Conservation (phyloP, 1,284 basidiomycete genomes). For the Cryptococcus maquisensis region DNA sequence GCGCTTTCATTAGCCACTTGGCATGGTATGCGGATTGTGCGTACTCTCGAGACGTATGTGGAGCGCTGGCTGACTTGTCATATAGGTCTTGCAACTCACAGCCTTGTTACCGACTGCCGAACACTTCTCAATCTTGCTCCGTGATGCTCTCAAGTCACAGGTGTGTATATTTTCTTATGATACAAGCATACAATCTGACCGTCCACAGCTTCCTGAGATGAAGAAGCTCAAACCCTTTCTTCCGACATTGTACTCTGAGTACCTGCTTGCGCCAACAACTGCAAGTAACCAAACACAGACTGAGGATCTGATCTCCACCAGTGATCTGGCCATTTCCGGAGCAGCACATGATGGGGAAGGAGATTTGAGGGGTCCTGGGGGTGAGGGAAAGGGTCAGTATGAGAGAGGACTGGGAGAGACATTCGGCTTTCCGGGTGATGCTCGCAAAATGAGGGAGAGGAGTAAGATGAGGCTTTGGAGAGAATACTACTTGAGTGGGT, state of each 20-base stretch:
- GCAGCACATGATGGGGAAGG: constrained; percentile 52
- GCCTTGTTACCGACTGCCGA: constrained; percentile 94
- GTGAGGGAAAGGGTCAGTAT: constrained; percentile 55
- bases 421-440: constrained; percentile 90
- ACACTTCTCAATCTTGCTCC: constrained; percentile 82
- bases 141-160: constrained; percentile 85
- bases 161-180: constrained; percentile 21
- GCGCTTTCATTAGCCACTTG: constrained; percentile 90
- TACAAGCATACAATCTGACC: background rate
- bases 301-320: constrained; percentile 26
- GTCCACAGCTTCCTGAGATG: constrained; percentile 71
- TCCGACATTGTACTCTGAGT: constrained; percentile 90
- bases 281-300: constrained; percentile 25
- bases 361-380: constrained; percentile 52
- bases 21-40: constrained; percentile 90
- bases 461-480: constrained; percentile 98
- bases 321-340: constrained; percentile 11
- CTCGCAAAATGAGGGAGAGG: constrained; percentile 91
- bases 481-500: constrained; percentile 72
- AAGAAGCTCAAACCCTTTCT: constrained; percentile 87
- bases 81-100: constrained; percentile 87
- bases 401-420: constrained; percentile 79
- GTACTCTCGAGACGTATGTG: constrained; percentile 28
- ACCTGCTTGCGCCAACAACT: constrained; percentile 55
- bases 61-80: background rate